Conservation (phyloP, 2,329 filamentous ascomycete species). For the Pyrenophora tritici-repentis region DNA sequence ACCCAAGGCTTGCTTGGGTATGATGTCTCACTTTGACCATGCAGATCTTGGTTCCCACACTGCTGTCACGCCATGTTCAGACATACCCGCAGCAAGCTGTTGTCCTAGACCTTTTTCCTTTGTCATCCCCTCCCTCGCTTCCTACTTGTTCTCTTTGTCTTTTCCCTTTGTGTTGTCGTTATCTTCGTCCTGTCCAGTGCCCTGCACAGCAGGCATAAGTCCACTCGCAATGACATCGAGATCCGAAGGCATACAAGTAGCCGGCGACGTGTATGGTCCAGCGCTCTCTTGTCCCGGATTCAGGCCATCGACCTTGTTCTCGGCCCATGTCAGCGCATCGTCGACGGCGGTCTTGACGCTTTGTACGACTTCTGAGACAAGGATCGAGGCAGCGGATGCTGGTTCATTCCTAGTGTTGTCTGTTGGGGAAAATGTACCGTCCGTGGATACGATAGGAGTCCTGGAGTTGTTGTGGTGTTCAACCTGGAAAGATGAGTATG, state of each 20-base stretch:
- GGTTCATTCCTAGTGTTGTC: slow-evolving; percentile 12
- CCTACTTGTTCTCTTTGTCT: background rate
- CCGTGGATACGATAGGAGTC: background rate
- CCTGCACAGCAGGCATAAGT: slow-evolving; percentile 30
- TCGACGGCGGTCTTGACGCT: slow-evolving; percentile 28
- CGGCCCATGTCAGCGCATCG: slow-evolving; percentile 31
- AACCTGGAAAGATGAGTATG: background rate
- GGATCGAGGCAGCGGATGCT: slow-evolving; percentile 18
- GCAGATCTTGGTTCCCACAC: background rate
- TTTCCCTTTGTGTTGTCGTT: background rate
- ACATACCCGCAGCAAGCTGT: background rate
- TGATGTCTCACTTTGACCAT: background rate
- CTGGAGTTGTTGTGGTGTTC: background rate
- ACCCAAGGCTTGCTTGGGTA: background rate
- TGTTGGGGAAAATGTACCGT: slow-evolving; percentile 13
- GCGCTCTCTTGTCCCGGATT: slow-evolving; percentile 25
- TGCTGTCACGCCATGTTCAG: no score
- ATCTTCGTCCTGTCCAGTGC: background rate
- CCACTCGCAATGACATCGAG: slow-evolving; percentile 41
- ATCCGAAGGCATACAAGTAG: slow-evolving; percentile 41
- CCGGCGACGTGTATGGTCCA: slow-evolving; percentile 41
- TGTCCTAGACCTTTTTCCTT: background rate
- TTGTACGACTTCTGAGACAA: slow-evolving; percentile 23
- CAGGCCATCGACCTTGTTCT: slow-evolving; percentile 33
- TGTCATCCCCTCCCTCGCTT: background rate